Percentiles rank a stretch among this genome's conserved stretches.
These are phyloP conservation scores for Yarrowia keelungensis DNA, from an alignment of 805 yeast genomes.

Conservation along the genomic window DNA sequence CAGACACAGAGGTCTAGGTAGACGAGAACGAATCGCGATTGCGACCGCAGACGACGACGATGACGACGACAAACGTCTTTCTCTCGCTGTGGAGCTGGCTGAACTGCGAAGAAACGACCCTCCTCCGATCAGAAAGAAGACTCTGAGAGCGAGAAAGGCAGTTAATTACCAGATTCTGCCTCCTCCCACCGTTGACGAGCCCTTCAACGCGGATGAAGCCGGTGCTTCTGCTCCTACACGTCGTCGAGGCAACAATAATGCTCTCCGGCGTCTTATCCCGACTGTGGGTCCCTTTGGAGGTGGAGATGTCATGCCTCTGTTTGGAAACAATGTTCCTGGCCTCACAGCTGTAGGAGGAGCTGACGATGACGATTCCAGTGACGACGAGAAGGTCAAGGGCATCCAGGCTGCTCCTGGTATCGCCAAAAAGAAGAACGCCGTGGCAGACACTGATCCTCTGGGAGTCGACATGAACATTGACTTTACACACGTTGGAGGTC, in stretches of 20 bases:
- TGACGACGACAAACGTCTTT: slow-evolving; percentile 32
- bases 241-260: slow-evolving; percentile 53
- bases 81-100: slow-evolving; percentile 42
- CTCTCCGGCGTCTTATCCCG: slow-evolving; percentile 77
- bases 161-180: slow-evolving; percentile 86
- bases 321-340: slow-evolving; percentile 70
- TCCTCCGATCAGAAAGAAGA: slow-evolving; percentile 55
- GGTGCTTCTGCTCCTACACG: slow-evolving; percentile 47
- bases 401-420: slow-evolving; percentile 40
- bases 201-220: slow-evolving; percentile 49
- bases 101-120: slow-evolving; percentile 50
- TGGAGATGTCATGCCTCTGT: slow-evolving; percentile 83
- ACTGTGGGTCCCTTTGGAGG: slow-evolving; percentile 99
- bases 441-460: slow-evolving; percentile 91
- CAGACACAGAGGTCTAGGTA: slow-evolving; percentile 17
- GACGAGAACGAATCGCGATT: slow-evolving; percentile 23
- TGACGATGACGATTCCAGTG: slow-evolving; percentile 56
- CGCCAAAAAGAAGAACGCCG: slow-evolving; percentile 44
- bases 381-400: slow-evolving; percentile 50
- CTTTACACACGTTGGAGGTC: slow-evolving; percentile 87
- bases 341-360: slow-evolving; percentile 44
- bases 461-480: slow-evolving; percentile 89
- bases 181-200: slow-evolving; percentile 58
- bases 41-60: slow-evolving; percentile 41
- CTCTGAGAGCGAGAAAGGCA: slow-evolving; percentile 68